Base-by-base conservation (phyloP, 83 land plant species). In the Picea abies region DNA sequence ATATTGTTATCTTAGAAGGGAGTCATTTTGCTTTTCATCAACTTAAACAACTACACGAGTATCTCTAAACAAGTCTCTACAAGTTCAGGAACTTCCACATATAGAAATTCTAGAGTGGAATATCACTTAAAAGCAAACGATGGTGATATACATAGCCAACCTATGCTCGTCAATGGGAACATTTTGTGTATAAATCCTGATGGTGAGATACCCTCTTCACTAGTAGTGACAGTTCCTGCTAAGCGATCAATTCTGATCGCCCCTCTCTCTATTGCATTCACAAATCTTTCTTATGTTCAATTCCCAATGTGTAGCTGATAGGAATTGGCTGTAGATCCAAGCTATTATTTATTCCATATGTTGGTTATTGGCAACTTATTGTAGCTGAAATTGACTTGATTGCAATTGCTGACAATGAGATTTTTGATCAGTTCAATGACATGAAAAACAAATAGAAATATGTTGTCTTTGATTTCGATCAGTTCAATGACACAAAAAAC, bases 41-140 rank as follows among this genome's bases (percentile, higher is more conserved):
- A 95, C 82, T 86, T 93, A 0, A 85, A 86, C 75, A 87, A 87
- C 20, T 82, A 90, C 68, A 89, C 86, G 3, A 82, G 88, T 19
- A 79, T 86, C 76, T 67, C 82, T 19, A 87, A 91, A 19, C 17
- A 67, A 20, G 84, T 90, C 16, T 58, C 84, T 14, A 76, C 79
- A 56, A 15, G 58, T 56, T 56, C 58, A 56, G 15, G 15, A 12
- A 56, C 15, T 12, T 56, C 58, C 15, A 56, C 15, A 56, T 3
- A 56, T 14, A 12, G 15, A 56, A 56, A 56, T 56, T 11, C 58
- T 12, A 56, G 58, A 56, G 15, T 90, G 66, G 95, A 93, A 77
- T 93, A 93, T 77, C 93, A 91, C 81, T 76, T 93, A 26, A 91
- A 92, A 8, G 88, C 90, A 71, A 79, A 84, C 81, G 84, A 86